phyloP scores from a whole-genome alignment of 495 filamentous ascomycete genomes.

The Friedmanniomyces endolithicus region DNA sequence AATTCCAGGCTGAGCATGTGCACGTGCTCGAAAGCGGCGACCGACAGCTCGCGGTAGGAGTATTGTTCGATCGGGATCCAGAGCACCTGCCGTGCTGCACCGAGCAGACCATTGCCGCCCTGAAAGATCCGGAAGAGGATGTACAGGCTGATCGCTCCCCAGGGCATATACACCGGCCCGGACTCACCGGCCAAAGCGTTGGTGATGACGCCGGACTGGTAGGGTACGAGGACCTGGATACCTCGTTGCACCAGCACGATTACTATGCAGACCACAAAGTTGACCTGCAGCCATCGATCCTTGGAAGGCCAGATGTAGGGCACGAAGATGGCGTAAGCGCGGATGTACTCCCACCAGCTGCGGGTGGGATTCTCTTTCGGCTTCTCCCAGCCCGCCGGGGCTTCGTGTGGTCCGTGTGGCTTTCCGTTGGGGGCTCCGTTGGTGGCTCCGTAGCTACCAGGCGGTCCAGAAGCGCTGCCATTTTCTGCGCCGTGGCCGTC shows the following conservation, averaged over 20 bases:
- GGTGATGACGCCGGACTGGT: conserved; percentile 63
- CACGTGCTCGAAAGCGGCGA: conserved; percentile 92
- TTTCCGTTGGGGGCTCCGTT: conserved; percentile 32
- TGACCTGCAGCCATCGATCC: conserved; percentile 53
- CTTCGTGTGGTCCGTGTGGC: conserved; percentile 24
- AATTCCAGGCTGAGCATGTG: conserved; percentile 91
- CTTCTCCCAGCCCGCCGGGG: conserved; percentile 48
- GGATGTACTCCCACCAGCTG: conserved; percentile 83
- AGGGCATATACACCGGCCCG: conserved; percentile 43
- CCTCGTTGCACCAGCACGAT: conserved; percentile 64
- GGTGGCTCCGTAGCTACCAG: conserved; percentile 40
- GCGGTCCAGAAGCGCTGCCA: conserved; percentile 23
- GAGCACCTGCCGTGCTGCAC: conserved; percentile 63
- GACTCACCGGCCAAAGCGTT: conserved; percentile 47
- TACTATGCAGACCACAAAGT: conserved; percentile 67
- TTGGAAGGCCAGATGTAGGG: conserved; percentile 89
- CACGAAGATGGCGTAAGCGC: conserved; percentile 78
- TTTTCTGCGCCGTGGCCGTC: conserved; percentile 34
- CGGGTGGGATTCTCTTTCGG: conserved; percentile 53
- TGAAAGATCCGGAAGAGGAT: conserved; percentile 76
- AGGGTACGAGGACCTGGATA: conserved; percentile 69
- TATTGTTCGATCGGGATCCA: conserved; percentile 97
- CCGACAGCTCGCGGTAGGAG: conserved; percentile 86
- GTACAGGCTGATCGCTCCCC: conserved; percentile 61
- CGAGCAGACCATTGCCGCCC: conserved; percentile 73